Conservation (phyloP, 2,329 filamentous ascomycete species). For the Fusarium keratoplasticum region DNA sequence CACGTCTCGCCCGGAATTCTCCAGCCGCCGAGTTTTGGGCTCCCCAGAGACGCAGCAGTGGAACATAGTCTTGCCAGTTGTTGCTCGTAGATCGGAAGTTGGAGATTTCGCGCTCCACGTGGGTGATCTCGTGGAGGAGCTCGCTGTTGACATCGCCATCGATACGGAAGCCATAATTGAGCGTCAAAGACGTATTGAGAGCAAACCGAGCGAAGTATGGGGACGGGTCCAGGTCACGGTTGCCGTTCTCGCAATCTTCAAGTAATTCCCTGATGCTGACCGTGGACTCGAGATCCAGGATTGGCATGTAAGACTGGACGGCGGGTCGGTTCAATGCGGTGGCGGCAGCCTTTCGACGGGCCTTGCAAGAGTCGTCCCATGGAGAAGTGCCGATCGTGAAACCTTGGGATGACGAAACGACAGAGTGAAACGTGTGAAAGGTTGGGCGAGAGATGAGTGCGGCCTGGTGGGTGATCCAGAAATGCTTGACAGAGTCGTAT, state of each 20-base stretch:
- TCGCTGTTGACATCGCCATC: constrained; percentile 75
- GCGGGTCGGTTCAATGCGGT: constrained; percentile 82
- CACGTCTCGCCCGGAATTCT: constrained; percentile 75
- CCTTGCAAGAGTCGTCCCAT: constrained; percentile 85
- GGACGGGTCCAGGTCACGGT: constrained; percentile 74
- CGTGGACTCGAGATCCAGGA: constrained; percentile 81
- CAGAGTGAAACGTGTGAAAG: constrained; percentile 84
- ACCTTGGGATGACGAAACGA: constrained; percentile 80
- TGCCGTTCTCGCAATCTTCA: constrained; percentile 70
- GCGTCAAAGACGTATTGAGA: constrained; percentile 79
- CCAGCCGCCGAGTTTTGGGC: constrained; percentile 71
- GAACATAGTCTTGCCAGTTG: constrained; percentile 89
- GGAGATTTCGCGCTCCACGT: constrained; percentile 80
- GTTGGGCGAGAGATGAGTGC: constrained; percentile 81
- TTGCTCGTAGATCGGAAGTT: constrained; percentile 84
- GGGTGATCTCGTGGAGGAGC: constrained; percentile 77
- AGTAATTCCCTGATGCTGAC: constrained; percentile 79
- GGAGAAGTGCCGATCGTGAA: constrained; percentile 88
- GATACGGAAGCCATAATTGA: constrained; percentile 85
- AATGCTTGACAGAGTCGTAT: constrained; percentile 77
- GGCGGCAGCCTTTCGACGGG: constrained; percentile 80
- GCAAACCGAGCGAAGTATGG: constrained; percentile 81
- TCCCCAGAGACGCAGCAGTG: constrained; percentile 74
- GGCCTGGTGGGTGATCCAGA: constrained; percentile 85
- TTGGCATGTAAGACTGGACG: constrained; percentile 83